Evolutionary conservation across 1,139 yeast genomes (phyloP), one percentile per base, ranked within the genome.

Genomic region (Williopsis jadinii): DNA sequence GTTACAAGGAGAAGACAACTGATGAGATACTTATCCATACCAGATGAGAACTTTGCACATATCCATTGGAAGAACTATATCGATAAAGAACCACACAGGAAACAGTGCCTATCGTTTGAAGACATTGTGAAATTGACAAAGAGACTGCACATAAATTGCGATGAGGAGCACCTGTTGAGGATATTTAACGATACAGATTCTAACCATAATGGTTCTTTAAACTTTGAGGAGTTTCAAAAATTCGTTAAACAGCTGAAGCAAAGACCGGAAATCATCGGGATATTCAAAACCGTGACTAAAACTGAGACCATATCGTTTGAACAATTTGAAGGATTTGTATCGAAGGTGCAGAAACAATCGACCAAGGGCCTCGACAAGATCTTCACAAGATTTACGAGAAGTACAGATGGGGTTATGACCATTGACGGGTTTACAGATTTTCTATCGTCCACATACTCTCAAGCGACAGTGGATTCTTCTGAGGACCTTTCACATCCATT

Each of bases 141-240:
- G 30, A 67, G 84, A 42, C 67, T 87, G 36, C 87, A 86, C 51
- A 80, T 90, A 33, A 81, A 81, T 55, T 74, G 78, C 47, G 70
- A 80, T 8, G 57, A 62, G 28, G 53, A 51, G 15, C 64, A 63
- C 43, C 54, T 77, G 6, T 55, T 54, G n/a, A 49, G 55, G 10
- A 53, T 69, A 13, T 83, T 83, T 54, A 61, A 66, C 30, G 63
- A 64, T 33, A 80, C 81, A 3, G 80, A 74, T 49, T 53, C 56
- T 1, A 70, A 64, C 37, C 48, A 57, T 9, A 69, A 70, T 19
- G 74, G 74, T 2, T 59, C 61, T 30, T 62, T 90, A 27, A 71
- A 76, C 47, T 87, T 86, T 53, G 71, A 69, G 3, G 87, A 85
- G 51, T 90, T 90, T 59, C 82, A 84, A 55, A 58, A 61, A 27